Percentiles rank a stretch among this genome's conserved stretches.
These are phyloP conservation scores for Pseudocercospora eumusae DNA, from an alignment of 2,329 filamentous ascomycete genomes.

Conservation along the genomic window DNA sequence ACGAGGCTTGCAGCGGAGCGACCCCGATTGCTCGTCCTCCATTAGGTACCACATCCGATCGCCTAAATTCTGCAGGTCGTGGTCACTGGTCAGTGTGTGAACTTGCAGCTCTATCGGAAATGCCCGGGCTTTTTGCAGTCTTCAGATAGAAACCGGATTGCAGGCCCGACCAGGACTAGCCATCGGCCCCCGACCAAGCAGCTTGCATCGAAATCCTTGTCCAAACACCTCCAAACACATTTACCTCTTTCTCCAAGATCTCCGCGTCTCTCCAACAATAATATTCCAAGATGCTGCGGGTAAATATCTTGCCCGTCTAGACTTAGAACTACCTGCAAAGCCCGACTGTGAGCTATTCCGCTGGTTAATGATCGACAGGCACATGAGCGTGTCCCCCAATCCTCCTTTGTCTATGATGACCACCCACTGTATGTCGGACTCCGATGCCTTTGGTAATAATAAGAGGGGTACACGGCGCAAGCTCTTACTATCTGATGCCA, in stretches of 20 bases:
- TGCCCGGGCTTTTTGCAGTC: neutral
- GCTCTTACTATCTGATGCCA: neutral
- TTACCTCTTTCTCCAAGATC: too few species aligned
- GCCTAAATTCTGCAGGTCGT: neutral
- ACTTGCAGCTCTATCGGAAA: neutral
- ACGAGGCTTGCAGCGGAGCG: neutral
- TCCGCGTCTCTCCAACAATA: too few species aligned
- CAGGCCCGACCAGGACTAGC: too few species aligned
- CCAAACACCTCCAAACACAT: neutral
- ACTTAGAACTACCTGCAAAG: too few species aligned
- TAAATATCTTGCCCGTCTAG: too few species aligned
- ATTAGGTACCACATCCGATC: neutral
- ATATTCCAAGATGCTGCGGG: too few species aligned
- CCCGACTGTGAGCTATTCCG: too few species aligned
- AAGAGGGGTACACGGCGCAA: neutral
- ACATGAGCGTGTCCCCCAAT: neutral
- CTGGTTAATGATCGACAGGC: neutral
- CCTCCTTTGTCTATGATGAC: neutral
- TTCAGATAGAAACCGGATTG: too few species aligned
- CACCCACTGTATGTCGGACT: neutral
- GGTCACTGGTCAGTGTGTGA: neutral
- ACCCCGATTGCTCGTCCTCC: neutral
- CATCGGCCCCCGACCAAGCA: too few species aligned
- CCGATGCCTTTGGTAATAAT: neutral
- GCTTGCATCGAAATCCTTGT: neutral